phyloP scores from a whole-genome alignment of 1,284 basidiomycete species.

The Inonotus hispidus region DNA sequence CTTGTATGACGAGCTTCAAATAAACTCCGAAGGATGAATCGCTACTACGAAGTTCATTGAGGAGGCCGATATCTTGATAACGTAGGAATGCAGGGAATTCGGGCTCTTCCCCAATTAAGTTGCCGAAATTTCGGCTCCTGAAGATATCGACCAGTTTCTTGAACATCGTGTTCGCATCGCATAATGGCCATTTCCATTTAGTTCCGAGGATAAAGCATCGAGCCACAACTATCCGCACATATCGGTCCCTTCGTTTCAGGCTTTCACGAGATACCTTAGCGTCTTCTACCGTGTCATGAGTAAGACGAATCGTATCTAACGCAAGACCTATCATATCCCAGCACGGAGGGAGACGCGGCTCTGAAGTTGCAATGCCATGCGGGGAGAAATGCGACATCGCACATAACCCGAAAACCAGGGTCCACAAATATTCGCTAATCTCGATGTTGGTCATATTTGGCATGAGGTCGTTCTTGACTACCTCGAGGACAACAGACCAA shows the following conservation, averaged over 20 bases:
- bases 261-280: conserved; percentile 32
- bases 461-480: conserved; percentile 30
- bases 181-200: conserved; percentile 72
- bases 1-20: conserved; percentile 69
- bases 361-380: conserved; percentile 51
- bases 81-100: conserved; percentile 80
- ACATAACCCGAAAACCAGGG: conserved; percentile 62
- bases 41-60: conserved; percentile 44
- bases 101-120: conserved; percentile 67
- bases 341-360: conserved; percentile 46
- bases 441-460: conserved; percentile 36
- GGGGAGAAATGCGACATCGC: conserved; percentile 76
- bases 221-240: conserved; percentile 67
- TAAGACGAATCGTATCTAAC: conserved; percentile 56
- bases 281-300: conserved; percentile 48
- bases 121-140: conserved; percentile 73
- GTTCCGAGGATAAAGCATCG: conserved; percentile 70
- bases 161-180: conserved; percentile 56
- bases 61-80: conserved; percentile 49
- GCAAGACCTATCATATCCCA: conserved; percentile 66
- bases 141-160: conserved; percentile 73
- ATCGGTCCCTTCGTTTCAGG: conserved; percentile 65
- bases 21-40: conserved; percentile 82
- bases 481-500: conserved; percentile 40
- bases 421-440: conserved; percentile 72